These are phyloP conservation scores for Stachybotrys chartarum DNA, from an alignment of 2,329 filamentous ascomycete species.

Conservation along the genomic window DNA sequence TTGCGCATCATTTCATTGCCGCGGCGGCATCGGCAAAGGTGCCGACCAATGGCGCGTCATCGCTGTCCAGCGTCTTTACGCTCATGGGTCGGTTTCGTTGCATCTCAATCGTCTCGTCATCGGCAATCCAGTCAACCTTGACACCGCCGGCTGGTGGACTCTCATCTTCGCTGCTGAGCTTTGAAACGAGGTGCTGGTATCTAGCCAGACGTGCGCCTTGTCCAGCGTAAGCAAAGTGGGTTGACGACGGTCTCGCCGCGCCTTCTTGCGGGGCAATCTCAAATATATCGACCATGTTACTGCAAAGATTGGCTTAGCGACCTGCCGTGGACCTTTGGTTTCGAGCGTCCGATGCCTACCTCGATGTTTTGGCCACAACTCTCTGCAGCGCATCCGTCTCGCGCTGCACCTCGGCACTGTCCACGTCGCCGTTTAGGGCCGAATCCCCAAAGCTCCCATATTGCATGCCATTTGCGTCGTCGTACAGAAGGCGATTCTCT, in stretches of 20 bases:
- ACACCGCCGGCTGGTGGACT: conserved; percentile 27
- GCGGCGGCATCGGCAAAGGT: conserved; percentile 54
- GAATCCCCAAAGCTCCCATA: conserved; percentile 59
- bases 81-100: conserved; percentile 28
- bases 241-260: conserved; percentile 22
- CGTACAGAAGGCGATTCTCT: conserved; percentile 51
- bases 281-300: conserved; percentile 62
- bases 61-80: conserved; percentile 24
- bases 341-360: conserved; percentile 33
- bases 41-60: conserved; percentile 42
- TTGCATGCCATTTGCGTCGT: conserved; percentile 50
- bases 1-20: conserved; percentile 32
- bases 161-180: conserved; percentile 42
- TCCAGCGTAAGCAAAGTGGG: conserved; percentile 41
- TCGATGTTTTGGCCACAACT: conserved; percentile 57
- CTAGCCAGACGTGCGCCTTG: conserved; percentile 49
- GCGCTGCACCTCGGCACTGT: conserved; percentile 54
- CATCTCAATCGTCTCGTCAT: conserved; percentile 41
- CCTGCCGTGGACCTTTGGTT: neutral
- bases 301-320: conserved; percentile 17
- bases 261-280: conserved; percentile 51
- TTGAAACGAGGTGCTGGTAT: conserved; percentile 56
- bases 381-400: conserved; percentile 58
- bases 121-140: conserved; percentile 48
- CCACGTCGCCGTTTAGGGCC: conserved; percentile 45